A percentile compares a stretch with the other conserved stretches of the same genome.
Conservation (phyloP, 345 rosid species). For the Boechera retrofracta region DNA sequence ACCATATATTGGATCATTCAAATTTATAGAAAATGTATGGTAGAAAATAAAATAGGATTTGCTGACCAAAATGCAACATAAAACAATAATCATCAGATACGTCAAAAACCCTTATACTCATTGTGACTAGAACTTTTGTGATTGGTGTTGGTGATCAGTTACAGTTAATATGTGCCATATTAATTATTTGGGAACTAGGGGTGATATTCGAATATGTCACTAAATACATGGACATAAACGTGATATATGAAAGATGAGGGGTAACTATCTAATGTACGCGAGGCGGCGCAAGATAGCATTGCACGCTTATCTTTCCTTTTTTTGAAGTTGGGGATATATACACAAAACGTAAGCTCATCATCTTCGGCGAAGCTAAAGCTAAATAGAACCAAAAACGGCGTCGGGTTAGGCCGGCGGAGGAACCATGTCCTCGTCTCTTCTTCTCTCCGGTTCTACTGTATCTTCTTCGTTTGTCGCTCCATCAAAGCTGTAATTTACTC, state of each 20-base stretch:
- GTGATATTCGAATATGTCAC: background rate
- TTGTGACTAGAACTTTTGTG: too few relatives aligned
- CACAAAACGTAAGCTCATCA: background rate
- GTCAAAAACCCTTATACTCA: too few relatives aligned
- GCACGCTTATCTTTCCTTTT: background rate
- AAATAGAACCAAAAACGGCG: slow-evolving; percentile 28
- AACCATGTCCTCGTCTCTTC: slow-evolving; percentile 61
- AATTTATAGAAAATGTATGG: too few relatives aligned
- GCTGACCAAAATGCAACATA: background rate
- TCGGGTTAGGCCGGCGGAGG: slow-evolving; percentile 42
- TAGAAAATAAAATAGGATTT: too few relatives aligned
- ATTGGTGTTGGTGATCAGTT: background rate
- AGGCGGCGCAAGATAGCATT: slow-evolving; percentile 25
- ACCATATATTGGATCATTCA: too few relatives aligned
- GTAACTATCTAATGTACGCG: background rate
- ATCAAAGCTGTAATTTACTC: slow-evolving; percentile 50
- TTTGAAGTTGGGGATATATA: background rate
- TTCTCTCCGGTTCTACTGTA: slow-evolving; percentile 56
- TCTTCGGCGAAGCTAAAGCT: background rate
- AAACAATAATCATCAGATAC: too few relatives aligned
- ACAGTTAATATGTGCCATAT: background rate
- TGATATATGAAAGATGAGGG: background rate
- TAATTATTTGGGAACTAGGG: background rate
- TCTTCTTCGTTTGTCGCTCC: slow-evolving; percentile 58
- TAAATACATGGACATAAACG: slow-evolving; percentile 9